Evolutionary conservation across 805 yeast species (phyloP).

Genomic region (Teunomyces pallodes): DNA sequence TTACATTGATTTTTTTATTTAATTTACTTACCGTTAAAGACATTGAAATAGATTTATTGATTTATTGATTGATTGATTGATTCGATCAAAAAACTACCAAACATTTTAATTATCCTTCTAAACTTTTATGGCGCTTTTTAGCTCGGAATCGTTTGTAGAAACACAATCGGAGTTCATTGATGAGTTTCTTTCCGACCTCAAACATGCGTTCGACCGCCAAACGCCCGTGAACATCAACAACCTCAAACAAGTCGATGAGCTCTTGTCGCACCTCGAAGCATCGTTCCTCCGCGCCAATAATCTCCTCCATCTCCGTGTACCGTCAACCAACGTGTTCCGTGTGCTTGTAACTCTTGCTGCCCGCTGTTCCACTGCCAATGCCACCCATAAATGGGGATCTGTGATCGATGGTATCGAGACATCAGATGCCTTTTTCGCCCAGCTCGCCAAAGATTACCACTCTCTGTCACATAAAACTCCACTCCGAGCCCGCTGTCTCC

Average conservation of each 20-base stretch:
- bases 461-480: slow-evolving; percentile 15
- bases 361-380: slow-evolving; percentile 24
- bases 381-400: slow-evolving; percentile 16
- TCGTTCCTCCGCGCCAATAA: slow-evolving; percentile 6
- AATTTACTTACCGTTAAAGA: slow-evolving; percentile 10
- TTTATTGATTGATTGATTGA: not conserved
- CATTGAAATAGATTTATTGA: slow-evolving; percentile 2
- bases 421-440: slow-evolving; percentile 18
- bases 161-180: slow-evolving; percentile 19
- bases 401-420: slow-evolving; percentile 19
- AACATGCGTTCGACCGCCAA: slow-evolving; percentile 1
- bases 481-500: slow-evolving; percentile 18
- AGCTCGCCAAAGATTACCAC: slow-evolving; percentile 19
- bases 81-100: not conserved
- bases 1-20: not conserved
- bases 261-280: slow-evolving; percentile 25
- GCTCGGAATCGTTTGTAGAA: slow-evolving; percentile 9
- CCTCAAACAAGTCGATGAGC: slow-evolving; percentile 25
- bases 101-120: not conserved
- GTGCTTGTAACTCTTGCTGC: slow-evolving; percentile 32
- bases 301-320: slow-evolving; percentile 15
- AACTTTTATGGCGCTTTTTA: not conserved
- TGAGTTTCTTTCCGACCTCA: slow-evolving; percentile 20
- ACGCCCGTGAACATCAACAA: slow-evolving; percentile 23
- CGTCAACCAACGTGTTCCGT: slow-evolving; percentile 25